These are phyloP conservation scores for Tulasnella sp. DNA, from an alignment of 768 basidiomycete genomes.

Conservation along the genomic window DNA sequence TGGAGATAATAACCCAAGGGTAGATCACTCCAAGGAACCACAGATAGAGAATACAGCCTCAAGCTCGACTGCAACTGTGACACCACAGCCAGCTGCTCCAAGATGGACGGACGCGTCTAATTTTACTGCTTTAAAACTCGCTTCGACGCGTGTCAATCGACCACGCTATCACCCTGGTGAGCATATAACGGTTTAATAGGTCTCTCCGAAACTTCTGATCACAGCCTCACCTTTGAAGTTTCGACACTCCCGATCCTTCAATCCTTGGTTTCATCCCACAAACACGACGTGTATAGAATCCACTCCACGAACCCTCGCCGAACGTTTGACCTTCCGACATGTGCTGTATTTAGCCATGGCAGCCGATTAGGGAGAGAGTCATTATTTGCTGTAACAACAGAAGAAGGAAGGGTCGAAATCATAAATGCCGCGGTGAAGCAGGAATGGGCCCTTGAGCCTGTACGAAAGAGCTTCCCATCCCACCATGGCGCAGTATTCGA, in stretches of 20 bases:
- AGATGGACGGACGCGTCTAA: not conserved
- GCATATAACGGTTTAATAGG: not conserved
- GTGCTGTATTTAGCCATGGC: conserved; percentile 1
- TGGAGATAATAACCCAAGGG: not conserved
- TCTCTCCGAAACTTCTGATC: not conserved
- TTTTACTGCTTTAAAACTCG: not conserved
- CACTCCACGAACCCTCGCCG: conserved; percentile 1
- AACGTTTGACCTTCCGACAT: conserved; percentile 5
- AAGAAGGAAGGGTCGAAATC: conserved; percentile 16
- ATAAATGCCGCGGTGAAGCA: not conserved
- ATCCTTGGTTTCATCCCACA: conserved; percentile 13
- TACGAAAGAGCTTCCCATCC: conserved; percentile 1
- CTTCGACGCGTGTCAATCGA: not conserved
- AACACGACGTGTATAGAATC: conserved; percentile 7
- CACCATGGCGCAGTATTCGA: conserved; percentile 13
- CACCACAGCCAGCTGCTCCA: not conserved
- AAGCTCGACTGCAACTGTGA: not conserved
- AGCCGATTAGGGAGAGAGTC: conserved; percentile 1
- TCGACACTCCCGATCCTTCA: conserved; percentile 6
- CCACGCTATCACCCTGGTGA: not conserved
- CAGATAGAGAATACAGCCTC: not conserved
- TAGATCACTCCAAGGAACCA: not conserved
- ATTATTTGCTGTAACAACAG: conserved; percentile 8
- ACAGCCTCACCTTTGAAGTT: not conserved
- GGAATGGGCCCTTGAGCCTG: not conserved